phyloP scores from a whole-genome alignment of 2,329 filamentous ascomycete species.

The Cercospora brassicicola region DNA sequence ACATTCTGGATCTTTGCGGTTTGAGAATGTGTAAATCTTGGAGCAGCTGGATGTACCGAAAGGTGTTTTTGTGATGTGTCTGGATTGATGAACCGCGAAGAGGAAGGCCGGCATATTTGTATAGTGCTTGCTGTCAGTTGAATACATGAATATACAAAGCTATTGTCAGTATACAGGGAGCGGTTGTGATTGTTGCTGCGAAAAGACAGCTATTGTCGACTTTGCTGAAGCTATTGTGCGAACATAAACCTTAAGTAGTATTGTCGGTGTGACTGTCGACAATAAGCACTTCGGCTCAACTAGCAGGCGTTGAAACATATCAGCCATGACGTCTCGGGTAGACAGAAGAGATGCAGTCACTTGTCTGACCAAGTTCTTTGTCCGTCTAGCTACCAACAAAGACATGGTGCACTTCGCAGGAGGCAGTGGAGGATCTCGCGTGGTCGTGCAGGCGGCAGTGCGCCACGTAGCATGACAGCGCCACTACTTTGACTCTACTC shows the following conservation, averaged over 20 bases:
- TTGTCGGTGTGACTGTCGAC: neutral
- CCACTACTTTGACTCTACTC: too few species aligned
- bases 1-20: too few species aligned
- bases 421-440: neutral
- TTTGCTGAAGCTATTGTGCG: neutral
- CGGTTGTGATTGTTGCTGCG: neutral
- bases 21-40: too few species aligned
- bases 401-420: neutral
- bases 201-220: neutral
- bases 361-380: neutral
- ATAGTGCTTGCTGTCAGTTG: neutral
- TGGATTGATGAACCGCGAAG: too few species aligned
- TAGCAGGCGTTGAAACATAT: neutral
- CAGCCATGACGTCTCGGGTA: too few species aligned
- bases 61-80: too few species aligned
- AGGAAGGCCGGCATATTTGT: neutral
- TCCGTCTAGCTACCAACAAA: neutral
- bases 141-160: neutral
- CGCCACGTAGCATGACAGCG: neutral
- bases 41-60: too few species aligned
- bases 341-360: too few species aligned
- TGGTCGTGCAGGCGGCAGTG: neutral
- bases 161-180: neutral
- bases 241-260: neutral
- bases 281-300: neutral